A percentile compares a stretch with the other conserved stretches of the same genome.
Conservation (phyloP, 805 yeast species). For the Teunomyces pallodes region DNA sequence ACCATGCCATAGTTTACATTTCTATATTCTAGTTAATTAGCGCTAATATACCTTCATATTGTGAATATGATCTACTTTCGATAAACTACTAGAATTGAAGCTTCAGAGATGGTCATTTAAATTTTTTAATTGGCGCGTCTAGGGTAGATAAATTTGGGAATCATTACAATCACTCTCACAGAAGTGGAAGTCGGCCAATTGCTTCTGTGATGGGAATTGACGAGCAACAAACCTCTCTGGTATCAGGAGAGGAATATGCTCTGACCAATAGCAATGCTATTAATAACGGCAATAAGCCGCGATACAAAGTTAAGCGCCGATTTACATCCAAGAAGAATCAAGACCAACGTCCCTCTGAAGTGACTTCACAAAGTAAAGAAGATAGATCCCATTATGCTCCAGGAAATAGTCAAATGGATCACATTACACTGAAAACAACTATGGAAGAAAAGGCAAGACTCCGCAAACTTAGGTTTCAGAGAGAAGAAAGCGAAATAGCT, state of each 20-base stretch:
- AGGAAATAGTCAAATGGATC: too few relatives aligned
- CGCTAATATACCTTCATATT: background rate
- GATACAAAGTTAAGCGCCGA: conserved; percentile 1
- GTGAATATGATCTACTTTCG: background rate
- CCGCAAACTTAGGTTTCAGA: background rate
- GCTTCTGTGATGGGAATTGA: too few relatives aligned
- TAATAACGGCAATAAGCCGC: background rate
- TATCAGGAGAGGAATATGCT: background rate
- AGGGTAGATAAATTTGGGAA: too few relatives aligned
- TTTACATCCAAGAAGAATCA: background rate
- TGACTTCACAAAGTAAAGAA: background rate
- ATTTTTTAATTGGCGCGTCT: too few relatives aligned
- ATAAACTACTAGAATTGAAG: too few relatives aligned
- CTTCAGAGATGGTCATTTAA: too few relatives aligned
- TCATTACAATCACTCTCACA: too few relatives aligned
- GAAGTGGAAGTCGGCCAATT: too few relatives aligned
- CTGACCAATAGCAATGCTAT: background rate
- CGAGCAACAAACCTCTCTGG: background rate
- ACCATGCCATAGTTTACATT: background rate
- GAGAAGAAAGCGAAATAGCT: background rate
- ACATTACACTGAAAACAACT: too few relatives aligned
- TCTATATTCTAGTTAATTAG: background rate
- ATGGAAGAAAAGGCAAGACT: background rate
- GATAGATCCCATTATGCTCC: too few relatives aligned
- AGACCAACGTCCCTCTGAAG: background rate